Base-by-base conservation (phyloP, 306 rosid genomes). In the Abrus precatorius region DNA sequence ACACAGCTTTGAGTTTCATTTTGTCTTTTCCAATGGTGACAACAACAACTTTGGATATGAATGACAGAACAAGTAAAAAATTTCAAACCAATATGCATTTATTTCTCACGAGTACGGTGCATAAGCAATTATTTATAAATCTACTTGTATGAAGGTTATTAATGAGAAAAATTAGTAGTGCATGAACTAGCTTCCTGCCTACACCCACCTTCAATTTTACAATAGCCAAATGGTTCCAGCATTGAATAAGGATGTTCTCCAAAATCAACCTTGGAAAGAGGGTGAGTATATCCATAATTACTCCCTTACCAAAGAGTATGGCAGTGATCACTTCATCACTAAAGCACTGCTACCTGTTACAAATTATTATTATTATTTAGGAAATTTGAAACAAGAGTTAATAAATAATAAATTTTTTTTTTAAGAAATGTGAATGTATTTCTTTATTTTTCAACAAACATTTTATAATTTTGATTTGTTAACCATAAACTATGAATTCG, bases 21-120 rank as follows among this genome's bases (percentile, higher is more conserved):
- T 69, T 83, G 89, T 85, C 84, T 9, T 85, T 44, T 69, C 14
- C 44, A 76, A 80, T 69, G 48, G 1, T 13, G 73, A 83, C 87
- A 72, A 68, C 87, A 72, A 68, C 71, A 48, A 32, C 52, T 79
- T 72, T 65, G 72, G 86, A 75, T 83, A 52, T 79, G 77, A 67
- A 75, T 82, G 52, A 9, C 14, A 53, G 55, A 34, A 20, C 41
- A 28, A 36, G 55, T 8, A 12, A 70, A 40, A 38, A 59, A 5
- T 40, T 63, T 49, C 64, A 74, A 43, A 52, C 30, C 66, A 28
- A 67, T 45, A 33, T 62, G 38, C 74, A 84, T 76, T 84, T 63
- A 70, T 75, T 69, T 74, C 80, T 86, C 83, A 70, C 75, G 73
- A 54, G 75, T 28, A 45, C 64, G 81, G 62, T 40, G 76, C 82